A percentile compares a stretch with the other conserved stretches of the same genome.
phyloP scores from a whole-genome alignment of 73 alveolate species.

The Breviolum minutum region DNA sequence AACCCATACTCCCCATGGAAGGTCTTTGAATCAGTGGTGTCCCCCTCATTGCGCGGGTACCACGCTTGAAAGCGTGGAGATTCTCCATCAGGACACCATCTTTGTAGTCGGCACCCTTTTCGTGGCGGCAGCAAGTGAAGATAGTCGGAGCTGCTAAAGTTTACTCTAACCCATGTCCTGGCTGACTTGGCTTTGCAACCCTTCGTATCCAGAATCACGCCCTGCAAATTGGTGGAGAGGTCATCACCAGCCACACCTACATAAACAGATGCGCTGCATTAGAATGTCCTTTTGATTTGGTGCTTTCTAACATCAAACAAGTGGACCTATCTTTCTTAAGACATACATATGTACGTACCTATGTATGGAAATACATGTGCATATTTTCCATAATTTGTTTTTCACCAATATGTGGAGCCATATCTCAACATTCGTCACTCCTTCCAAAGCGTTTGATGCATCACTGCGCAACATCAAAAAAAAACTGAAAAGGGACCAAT shows the following conservation, averaged over 20 bases:
- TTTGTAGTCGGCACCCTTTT: not conserved
- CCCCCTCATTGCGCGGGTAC: not conserved
- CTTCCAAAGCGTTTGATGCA: not conserved
- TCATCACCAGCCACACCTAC: slow-evolving; percentile 8
- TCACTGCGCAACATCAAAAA: not conserved
- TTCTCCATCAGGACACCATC: not conserved
- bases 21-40: not conserved
- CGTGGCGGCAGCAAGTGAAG: not conserved
- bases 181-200: too few relatives aligned
- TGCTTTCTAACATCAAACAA: too few relatives aligned
- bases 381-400: too few relatives aligned
- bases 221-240: not conserved
- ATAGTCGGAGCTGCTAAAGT: not conserved
- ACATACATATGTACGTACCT: not conserved
- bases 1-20: not conserved
- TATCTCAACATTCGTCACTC: not conserved
- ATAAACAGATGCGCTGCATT: not conserved
- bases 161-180: not conserved
- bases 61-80: not conserved
- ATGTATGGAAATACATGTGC: not conserved
- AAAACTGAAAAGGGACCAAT: not conserved
- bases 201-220: not conserved
- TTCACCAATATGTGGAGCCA: not conserved
- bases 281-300: too few relatives aligned
- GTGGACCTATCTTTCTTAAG: too few relatives aligned